Evolutionary conservation across 2,329 filamentous ascomycete genomes (phyloP).

Genomic region (Colletotrichum graminicola): DNA sequence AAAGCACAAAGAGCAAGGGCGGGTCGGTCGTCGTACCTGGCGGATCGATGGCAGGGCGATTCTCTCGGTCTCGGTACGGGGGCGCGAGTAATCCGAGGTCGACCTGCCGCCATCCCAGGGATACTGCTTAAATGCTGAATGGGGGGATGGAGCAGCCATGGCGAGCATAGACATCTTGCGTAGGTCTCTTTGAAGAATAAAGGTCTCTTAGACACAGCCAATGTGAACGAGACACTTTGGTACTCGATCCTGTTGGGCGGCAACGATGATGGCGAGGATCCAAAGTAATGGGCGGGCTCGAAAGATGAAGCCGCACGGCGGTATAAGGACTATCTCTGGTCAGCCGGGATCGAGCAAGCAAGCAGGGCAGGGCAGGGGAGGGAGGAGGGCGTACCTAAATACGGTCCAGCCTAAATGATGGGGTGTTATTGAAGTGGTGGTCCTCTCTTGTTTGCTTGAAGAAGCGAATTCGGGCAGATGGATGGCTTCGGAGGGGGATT

Average conservation of each 20-base stretch:
- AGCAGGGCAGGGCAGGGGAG: not conserved
- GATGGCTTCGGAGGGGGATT: slow-evolving; percentile 3
- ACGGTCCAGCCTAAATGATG: slow-evolving; percentile 33
- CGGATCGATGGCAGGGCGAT: slow-evolving; percentile 65
- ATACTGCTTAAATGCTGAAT: slow-evolving; percentile 56
- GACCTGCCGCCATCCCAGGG: slow-evolving; percentile 55
- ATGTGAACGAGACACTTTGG: slow-evolving; percentile 38
- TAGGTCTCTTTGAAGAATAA: slow-evolving; percentile 44
- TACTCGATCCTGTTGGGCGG: slow-evolving; percentile 57
- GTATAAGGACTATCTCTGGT: slow-evolving; percentile 29
- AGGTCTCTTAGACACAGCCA: slow-evolving; percentile 42
- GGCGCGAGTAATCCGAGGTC: slow-evolving; percentile 51
- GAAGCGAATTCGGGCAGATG: slow-evolving; percentile 24
- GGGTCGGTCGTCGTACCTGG: slow-evolving; percentile 57
- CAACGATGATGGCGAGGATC: slow-evolving; percentile 40
- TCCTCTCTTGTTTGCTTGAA: slow-evolving; percentile 21
- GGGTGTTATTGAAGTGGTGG: slow-evolving; percentile 2
- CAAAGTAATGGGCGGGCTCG: slow-evolving; percentile 40
- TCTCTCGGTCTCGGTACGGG: slow-evolving; percentile 54
- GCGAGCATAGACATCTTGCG: slow-evolving; percentile 64
- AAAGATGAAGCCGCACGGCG: slow-evolving; percentile 44
- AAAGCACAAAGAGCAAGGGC: slow-evolving; percentile 20
- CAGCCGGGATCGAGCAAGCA: slow-evolving; percentile 2
- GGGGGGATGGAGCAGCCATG: slow-evolving; percentile 58
- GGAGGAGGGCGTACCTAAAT: slow-evolving; percentile 25